Conservation (phyloP, 2,329 filamentous ascomycete species). For the Verticillium albo-atrum region DNA sequence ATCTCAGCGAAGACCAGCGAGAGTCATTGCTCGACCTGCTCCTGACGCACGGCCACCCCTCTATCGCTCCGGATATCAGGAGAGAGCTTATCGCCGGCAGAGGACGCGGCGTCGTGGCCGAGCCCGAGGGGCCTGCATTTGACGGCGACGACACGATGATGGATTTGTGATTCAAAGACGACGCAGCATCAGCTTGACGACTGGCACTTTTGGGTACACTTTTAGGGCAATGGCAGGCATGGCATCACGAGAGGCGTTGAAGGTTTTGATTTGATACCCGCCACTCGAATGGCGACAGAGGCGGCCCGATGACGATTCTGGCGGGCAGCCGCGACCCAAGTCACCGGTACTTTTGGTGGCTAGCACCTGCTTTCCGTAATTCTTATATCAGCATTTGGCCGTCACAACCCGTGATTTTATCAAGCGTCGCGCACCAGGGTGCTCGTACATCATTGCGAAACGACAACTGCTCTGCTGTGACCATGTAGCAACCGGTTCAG, state of each 20-base stretch:
- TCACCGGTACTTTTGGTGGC: neutral
- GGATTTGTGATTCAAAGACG: slow-evolving; percentile 31
- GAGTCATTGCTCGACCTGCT: slow-evolving; percentile 87
- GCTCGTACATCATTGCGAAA: no score
- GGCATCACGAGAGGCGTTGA: slow-evolving; percentile 9
- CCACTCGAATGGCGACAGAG: slow-evolving; percentile 8
- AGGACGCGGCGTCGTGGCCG: slow-evolving; percentile 71
- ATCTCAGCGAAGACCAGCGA: slow-evolving; percentile 91
- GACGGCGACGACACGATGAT: slow-evolving; percentile 93
- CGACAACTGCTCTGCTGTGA: no score
- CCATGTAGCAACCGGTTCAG: no score
- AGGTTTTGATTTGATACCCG: slow-evolving; percentile 14
- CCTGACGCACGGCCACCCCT: slow-evolving; percentile 76
- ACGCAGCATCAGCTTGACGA: neutral
- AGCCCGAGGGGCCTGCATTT: slow-evolving; percentile 48
- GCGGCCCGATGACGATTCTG: neutral
- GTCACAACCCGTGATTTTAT: neutral
- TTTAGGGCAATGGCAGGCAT: neutral
- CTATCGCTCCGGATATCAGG: slow-evolving; percentile 87
- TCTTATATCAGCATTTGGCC: neutral
- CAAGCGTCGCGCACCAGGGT: neutral
- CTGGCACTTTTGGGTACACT: neutral
- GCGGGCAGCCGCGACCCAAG: neutral
- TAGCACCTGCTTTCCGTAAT: neutral
- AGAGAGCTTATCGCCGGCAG: slow-evolving; percentile 84